phyloP scores from a whole-genome alignment of 345 rosid genomes.

The Salix exigua region DNA sequence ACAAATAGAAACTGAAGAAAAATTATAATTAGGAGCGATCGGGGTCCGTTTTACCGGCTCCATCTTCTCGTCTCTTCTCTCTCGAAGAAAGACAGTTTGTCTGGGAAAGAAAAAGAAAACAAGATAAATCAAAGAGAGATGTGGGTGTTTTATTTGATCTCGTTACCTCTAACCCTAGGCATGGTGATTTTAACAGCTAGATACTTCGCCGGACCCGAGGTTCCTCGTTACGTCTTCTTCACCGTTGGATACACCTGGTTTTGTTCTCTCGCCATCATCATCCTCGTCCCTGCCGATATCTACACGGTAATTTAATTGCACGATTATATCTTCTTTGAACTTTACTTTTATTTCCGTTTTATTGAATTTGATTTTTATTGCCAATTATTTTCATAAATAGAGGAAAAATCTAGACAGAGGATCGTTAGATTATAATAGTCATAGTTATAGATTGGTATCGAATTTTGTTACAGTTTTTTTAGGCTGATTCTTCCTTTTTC shows the following conservation, averaged over 20 bases:
- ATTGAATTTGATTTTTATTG: not conserved
- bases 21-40: not conserved
- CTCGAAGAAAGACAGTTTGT: not conserved
- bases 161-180: slow-evolving; percentile 92
- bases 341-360: not conserved
- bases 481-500: not conserved
- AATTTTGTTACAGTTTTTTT: too few relatives aligned
- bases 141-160: slow-evolving; percentile 99
- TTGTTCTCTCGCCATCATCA: slow-evolving; percentile 92
- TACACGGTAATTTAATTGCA: slow-evolving; percentile 56
- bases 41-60: slow-evolving; percentile 17
- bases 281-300: slow-evolving; percentile 96
- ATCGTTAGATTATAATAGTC: too few relatives aligned
- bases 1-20: not conserved
- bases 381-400: not conserved
- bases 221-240: slow-evolving; percentile 83
- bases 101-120: not conserved
- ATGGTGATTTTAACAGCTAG: slow-evolving; percentile 73
- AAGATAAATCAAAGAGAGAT: slow-evolving; percentile 19
- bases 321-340: not conserved
- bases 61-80: not conserved
- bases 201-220: slow-evolving; percentile 93
- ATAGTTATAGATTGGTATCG: too few relatives aligned
- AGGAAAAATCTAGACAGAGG: not conserved
- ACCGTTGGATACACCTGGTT: slow-evolving; percentile 99